phyloP scores from a whole-genome alignment of 257 asterid species.

The Solanum peruvianum region DNA sequence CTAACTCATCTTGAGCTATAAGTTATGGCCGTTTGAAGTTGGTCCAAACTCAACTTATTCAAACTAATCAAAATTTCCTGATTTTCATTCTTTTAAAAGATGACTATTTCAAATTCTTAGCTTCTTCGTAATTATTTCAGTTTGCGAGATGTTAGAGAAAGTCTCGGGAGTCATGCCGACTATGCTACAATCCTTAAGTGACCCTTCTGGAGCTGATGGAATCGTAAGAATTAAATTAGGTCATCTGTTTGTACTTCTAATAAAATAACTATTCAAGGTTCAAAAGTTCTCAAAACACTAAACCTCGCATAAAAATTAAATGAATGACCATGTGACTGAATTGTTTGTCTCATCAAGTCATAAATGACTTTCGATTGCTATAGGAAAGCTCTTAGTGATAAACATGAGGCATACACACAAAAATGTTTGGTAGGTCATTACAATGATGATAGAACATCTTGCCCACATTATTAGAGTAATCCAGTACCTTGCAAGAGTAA shows the following conservation, averaged over 20 bases:
- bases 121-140: no score
- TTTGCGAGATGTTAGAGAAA: no score
- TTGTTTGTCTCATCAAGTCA: neutral
- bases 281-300: neutral
- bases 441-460: neutral
- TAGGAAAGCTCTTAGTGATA: neutral
- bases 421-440: neutral
- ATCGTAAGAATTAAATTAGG: neutral
- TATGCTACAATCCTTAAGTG: neutral
- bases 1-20: no score
- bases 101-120: no score
- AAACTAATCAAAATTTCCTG: no score
- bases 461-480: neutral
- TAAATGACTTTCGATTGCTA: neutral
- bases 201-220: neutral
- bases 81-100: no score
- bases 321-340: neutral
- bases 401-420: neutral
- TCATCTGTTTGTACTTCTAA: neutral
- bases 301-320: neutral
- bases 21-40: no score
- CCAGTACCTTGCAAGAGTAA: neutral
- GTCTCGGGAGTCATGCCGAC: neutral
- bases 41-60: no score
- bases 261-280: neutral